Evolutionary conservation across 1,284 basidiomycete species (phyloP).

Genomic region (Porogramme epimiltina): DNA sequence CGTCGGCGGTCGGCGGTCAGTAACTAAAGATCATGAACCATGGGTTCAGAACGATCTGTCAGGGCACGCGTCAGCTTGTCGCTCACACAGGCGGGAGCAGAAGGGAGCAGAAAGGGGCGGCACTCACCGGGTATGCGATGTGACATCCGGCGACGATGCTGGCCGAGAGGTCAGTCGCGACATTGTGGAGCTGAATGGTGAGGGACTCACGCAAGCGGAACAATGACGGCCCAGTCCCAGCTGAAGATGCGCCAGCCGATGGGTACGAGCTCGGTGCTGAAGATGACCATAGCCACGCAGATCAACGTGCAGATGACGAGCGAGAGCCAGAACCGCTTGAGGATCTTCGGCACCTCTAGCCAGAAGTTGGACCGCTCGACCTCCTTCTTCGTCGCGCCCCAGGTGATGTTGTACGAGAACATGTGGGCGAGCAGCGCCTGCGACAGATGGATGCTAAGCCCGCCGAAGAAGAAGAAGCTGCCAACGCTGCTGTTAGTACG

Average conservation of each 20-base stretch:
- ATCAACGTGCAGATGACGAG: conserved; percentile 54
- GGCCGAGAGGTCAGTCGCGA: not conserved
- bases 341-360: conserved; percentile 82
- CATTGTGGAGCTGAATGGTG: not conserved
- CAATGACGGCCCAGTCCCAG: conserved; percentile 66
- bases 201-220: conserved; percentile 60
- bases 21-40: conserved; percentile 76
- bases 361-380: conserved; percentile 86
- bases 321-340: conserved; percentile 71
- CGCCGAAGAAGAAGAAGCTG: conserved; percentile 87
- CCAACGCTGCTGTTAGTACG: not conserved
- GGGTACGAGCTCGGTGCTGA: conserved; percentile 55
- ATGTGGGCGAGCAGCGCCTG: conserved; percentile 77
- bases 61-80: conserved; percentile 3
- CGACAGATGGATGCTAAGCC: conserved; percentile 73
- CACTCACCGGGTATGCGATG: conserved; percentile 65
- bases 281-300: conserved; percentile 54
- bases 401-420: conserved; percentile 83
- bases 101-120: not conserved
- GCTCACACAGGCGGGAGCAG: conserved; percentile 3
- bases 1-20: conserved; percentile 26
- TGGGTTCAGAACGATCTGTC: conserved; percentile 75
- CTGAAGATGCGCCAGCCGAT: conserved; percentile 62
- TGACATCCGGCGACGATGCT: conserved; percentile 65
- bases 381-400: conserved; percentile 81